Percentiles rank a stretch among this genome's conserved stretches.
Evolutionary conservation across 192 early-diverging fungal species (phyloP).

Genomic region (Phycomyces blakesleeanus): DNA sequence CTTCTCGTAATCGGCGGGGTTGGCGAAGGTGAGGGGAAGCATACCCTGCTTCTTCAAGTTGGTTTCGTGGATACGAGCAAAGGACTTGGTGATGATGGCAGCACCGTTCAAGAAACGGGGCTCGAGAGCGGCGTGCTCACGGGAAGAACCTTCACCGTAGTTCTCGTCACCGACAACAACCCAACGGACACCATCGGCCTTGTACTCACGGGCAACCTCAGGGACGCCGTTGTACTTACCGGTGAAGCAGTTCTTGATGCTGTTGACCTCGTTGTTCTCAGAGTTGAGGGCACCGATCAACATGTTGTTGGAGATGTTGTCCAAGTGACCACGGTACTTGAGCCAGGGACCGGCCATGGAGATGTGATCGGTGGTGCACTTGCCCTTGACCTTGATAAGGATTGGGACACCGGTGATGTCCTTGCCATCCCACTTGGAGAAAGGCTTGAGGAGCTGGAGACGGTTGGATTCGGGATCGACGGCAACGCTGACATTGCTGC

Average conservation of each 20-base stretch:
- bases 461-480: constrained; percentile 85
- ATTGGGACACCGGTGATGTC: constrained; percentile 79
- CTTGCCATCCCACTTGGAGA: constrained; percentile 85
- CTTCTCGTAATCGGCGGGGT: constrained; percentile 93
- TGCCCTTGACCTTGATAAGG: constrained; percentile 95
- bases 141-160: constrained; percentile 99
- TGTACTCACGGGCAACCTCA: constrained; percentile 91
- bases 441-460: constrained; percentile 87
- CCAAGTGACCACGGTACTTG: constrained; percentile 96
- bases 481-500: constrained; percentile 63
- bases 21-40: constrained; percentile 91
- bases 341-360: constrained; percentile 89
- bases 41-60: constrained; percentile 99
- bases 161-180: constrained; percentile 98
- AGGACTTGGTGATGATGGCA: constrained; percentile 93
- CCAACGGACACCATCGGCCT: constrained; percentile 83
- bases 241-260: constrained; percentile 67
- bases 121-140: constrained; percentile 98
- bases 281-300: constrained; percentile 95
- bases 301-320: constrained; percentile 99
- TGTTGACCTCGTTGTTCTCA: constrained; percentile 79
- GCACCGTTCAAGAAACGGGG: constrained; percentile 92
- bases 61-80: constrained; percentile 99
- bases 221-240: constrained; percentile 87
- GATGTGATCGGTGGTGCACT: constrained; percentile 99